Evolutionary conservation across 2,329 filamentous ascomycete genomes (phyloP).

Genomic region (Ramularia collo-cygni): DNA sequence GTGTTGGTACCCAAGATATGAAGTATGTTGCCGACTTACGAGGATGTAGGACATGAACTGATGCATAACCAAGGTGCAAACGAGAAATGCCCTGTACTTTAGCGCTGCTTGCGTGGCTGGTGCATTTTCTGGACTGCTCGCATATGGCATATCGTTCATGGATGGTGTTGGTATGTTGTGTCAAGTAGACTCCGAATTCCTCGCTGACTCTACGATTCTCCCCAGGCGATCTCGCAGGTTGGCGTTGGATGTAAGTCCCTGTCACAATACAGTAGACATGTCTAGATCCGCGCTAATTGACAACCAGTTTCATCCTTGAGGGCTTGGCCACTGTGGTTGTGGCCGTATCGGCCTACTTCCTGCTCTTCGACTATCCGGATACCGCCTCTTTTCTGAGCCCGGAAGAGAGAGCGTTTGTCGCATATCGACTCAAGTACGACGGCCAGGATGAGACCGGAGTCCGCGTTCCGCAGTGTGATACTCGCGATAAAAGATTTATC

Average conservation of each 20-base stretch:
- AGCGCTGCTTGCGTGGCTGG: constrained; percentile 44
- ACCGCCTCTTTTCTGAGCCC: constrained; percentile 43
- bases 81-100: constrained; percentile 42
- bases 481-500: constrained; percentile 34
- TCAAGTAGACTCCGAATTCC: not conserved
- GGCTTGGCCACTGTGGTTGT: constrained; percentile 41
- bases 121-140: constrained; percentile 47
- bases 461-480: constrained; percentile 16
- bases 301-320: constrained; percentile 52
- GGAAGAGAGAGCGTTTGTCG: constrained; percentile 15
- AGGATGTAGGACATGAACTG: constrained; percentile 23
- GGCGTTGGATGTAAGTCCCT: constrained; percentile 9
- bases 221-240: constrained; percentile 3
- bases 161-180: constrained; percentile 19
- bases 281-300: not conserved
- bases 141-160: constrained; percentile 41
- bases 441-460: constrained; percentile 6
- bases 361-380: constrained; percentile 45
- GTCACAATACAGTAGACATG: not conserved
- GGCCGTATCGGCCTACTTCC: constrained; percentile 47
- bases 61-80: constrained; percentile 34
- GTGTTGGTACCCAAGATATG: constrained; percentile 40
- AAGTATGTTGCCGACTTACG: constrained; percentile 17
- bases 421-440: constrained; percentile 18
- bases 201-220: not conserved